Base-by-base conservation (phyloP, 768 basidiomycete genomes). In the Kondoa subrosea region DNA sequence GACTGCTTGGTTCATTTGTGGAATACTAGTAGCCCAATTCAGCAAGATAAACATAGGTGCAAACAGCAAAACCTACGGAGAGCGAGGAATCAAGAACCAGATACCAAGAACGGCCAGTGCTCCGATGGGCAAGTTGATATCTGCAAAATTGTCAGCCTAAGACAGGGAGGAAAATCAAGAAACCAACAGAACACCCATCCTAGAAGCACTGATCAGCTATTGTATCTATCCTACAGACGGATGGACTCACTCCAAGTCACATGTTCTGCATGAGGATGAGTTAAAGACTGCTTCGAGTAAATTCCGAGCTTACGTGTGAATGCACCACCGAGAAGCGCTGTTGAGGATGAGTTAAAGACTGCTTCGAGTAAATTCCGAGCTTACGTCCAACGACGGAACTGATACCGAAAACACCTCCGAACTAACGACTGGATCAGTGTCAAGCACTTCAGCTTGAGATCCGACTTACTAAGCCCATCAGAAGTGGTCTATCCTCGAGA, bases 191-290 rank as follows among this genome's bases (percentile, higher is more conserved):
- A n/a, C n/a, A n/a, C n/a, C n/a, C n/a, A n/a, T n/a, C n/a, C n/a
- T n/a, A n/a, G n/a, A n/a, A n/a, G n/a, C n/a, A n/a, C n/a, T n/a
- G n/a, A n/a, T n/a, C n/a, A n/a, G n/a, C n/a, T n/a, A n/a, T n/a
- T n/a, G n/a, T n/a, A n/a, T n/a, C n/a, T n/a, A n/a, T n/a, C n/a
- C n/a, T n/a, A n/a, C n/a, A n/a, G n/a, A n/a, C n/a, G n/a, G n/a
- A 56, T 69, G 56, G 60, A 69, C 32, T 15, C 89, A 78, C 88
- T 78, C 88, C 88, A 90, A 0, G 84, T 80, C 21, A 84, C 84
- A 73, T 87, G 85, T 73, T 73, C n/a, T n/a, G n/a, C n/a, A n/a
- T n/a, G n/a, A n/a, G n/a, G n/a, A n/a, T n/a, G n/a, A n/a, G n/a
- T n/a, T n/a, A n/a, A n/a, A n/a, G n/a, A n/a, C 21, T 58, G 59